Conservation (phyloP, 805 yeast species). For the Lipomyces mesembrius region DNA sequence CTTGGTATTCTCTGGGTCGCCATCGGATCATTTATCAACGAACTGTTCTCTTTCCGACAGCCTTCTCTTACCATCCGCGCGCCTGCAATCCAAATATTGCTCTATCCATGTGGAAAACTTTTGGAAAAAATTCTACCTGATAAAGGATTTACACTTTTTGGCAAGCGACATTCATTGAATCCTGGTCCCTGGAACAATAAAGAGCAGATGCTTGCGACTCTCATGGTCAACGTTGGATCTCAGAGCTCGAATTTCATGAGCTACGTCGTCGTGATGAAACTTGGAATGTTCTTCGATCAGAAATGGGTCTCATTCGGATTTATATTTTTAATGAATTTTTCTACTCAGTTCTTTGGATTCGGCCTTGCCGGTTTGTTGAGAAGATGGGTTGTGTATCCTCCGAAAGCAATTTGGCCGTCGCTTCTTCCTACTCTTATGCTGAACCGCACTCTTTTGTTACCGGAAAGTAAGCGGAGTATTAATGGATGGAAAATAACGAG, state of each 20-base stretch:
- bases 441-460: constrained; percentile 54
- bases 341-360: constrained; percentile 68
- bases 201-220: constrained; percentile 64
- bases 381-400: constrained; percentile 52
- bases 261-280: constrained; percentile 46
- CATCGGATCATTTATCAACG: too few relatives aligned
- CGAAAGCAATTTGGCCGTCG: constrained; percentile 63
- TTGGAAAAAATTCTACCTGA: constrained; percentile 11
- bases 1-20: too few relatives aligned
- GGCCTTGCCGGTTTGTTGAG: constrained; percentile 70
- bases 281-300: constrained; percentile 28
- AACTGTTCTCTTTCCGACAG: too few relatives aligned
- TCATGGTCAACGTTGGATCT: constrained; percentile 39
- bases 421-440: constrained; percentile 55
- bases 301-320: constrained; percentile 52
- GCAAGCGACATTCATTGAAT: constrained; percentile 52
- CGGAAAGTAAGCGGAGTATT: constrained; percentile 51
- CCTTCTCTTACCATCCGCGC: too few relatives aligned
- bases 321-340: constrained; percentile 58
- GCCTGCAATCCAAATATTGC: constrained; percentile 69
- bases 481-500: constrained; percentile 67
- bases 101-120: constrained; percentile 61
- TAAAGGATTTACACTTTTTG: constrained; percentile 32
- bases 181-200: constrained; percentile 64
- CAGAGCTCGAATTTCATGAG: constrained; percentile 43